Base-by-base conservation (phyloP, 768 basidiomycete species). In the Scleroderma bovista region DNA sequence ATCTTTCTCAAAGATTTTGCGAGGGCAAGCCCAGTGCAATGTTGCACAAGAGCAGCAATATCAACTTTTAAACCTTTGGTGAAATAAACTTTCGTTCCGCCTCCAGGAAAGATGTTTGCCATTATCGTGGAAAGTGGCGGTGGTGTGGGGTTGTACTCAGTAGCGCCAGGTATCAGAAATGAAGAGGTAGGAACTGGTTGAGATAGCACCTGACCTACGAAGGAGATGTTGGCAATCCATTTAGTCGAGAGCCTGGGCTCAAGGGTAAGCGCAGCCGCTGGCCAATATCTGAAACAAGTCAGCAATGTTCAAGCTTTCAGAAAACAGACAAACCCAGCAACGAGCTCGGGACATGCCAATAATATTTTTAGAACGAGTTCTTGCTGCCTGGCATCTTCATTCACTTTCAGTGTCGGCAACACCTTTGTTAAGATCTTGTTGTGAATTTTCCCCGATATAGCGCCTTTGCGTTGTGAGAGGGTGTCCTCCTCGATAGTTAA, bases 201-300 rank as follows among this genome's bases (percentile, higher is more conserved):
- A 1, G 88, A 85, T 45, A 96, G 75, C 47, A 97, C 77, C 8
- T 75, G 75, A 2, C 86, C 89, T 36, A 90, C 80, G 60, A 93
- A 87, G 5, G 89, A 74, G 55, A 96, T 83, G 51, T 93, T 95
- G 0, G 86, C 80, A 29, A 97, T 83, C 93, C 95, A 98, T 61
- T 85, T 86, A 0, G 88, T 88, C 0, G 89, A 88, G 6, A 93
- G 76, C 3, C 92, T 82, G 0, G 93, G 91, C 58, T 95, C 92
- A 5, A 94, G 74, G 0, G 88, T 86, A 31, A 91, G 68, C 2
- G 76, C 75, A 4, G 78, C 81, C 2, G 74, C 74, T 13, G 81
- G 63, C 86, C 88, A 91, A 59, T 85, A 92, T 15, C 87, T 89
- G 54, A 22, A 26, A 32, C n/a, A 26, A 9, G 43, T 54, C 48